Percentiles rank a stretch among this genome's conserved stretches.
These are phyloP conservation scores for Berberis thunbergii DNA, from an alignment of 164 flowering plant species.

Conservation along the genomic window DNA sequence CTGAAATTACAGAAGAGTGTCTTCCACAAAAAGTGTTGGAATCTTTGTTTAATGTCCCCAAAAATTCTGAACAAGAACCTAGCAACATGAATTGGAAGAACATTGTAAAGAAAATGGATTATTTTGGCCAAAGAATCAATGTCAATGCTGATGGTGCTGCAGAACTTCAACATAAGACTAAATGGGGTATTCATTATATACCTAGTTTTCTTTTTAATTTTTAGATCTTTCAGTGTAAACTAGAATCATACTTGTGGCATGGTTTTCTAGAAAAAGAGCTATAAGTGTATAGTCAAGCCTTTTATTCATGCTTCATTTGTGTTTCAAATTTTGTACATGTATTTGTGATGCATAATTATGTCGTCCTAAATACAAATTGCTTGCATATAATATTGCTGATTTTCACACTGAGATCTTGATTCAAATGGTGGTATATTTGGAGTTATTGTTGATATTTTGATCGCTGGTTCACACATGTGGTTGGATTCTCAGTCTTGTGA, in stretches of 20 bases:
- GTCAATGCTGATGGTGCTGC: conserved; percentile 14
- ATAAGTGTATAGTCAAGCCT: no score
- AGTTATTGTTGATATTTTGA: no score
- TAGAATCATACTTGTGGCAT: not conserved
- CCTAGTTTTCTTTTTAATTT: not conserved
- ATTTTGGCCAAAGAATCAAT: conserved; percentile 40
- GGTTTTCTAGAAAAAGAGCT: no score
- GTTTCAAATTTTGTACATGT: no score
- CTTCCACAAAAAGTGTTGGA: conserved; percentile 65
- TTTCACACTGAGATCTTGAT: no score
- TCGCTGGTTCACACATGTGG: no score
- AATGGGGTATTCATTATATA: conserved; percentile 29
- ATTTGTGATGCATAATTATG: no score
- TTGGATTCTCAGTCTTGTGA: no score
- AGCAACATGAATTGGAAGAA: conserved; percentile 74
- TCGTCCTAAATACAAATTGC: no score
- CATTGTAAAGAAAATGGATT: conserved; percentile 61
- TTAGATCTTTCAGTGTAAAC: not conserved
- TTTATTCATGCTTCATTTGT: no score
- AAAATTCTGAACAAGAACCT: conserved; percentile 52
- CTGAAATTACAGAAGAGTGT: conserved; percentile 22
- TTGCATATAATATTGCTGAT: no score
- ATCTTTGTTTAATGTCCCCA: conserved; percentile 59
- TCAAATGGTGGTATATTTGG: no score
- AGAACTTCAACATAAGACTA: conserved; percentile 15